Evolutionary conservation across 176 grass and related monocot genomes (phyloP), one percentile per base, ranked within the genome.

Genomic region (Poa pratensis): DNA sequence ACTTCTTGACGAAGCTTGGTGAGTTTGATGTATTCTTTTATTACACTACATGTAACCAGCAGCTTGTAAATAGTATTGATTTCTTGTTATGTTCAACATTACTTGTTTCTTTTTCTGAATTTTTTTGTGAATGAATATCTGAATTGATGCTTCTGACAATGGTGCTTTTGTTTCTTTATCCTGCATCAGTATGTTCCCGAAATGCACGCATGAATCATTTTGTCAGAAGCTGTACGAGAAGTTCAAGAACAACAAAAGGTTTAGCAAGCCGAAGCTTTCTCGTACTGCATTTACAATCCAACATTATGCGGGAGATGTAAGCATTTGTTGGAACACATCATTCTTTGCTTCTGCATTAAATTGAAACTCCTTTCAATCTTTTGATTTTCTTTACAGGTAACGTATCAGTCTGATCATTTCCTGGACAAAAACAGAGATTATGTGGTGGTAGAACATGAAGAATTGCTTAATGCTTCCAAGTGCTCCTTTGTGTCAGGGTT

Each of bases 361-460:
- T 81, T 81, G 30, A 68, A 35, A 68, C 46, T 68, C 60, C n/a
- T 81, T 89, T 76, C 19, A 85, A 57, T 80, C 35, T 81, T 53
- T 28, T 59, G 58, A 30, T 76, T 80, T 83, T 55, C 12, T 82
- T 83, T 82, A n/a, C 87, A 97, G 94, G 94, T 97, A 86, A 90
- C 34, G 18, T 97, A 97, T 88, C 85, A 94, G 46, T 91, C 94
- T 82, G 89, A 94, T 82, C 67, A 97, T 74, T 97, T 97, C 79
- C 82, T 97, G 75, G 94, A 97, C 82, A 97, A 97, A 86, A 97
- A 97, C 83, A 97, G 93, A 86, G 94, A 97, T 78, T 97, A 94
- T 94, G 94, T 97, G 68, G 89, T 97, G 37, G 80, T 84, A 60
- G 94, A 97, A 87, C 94, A 97, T 83, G 83, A 97, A 71, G 87